A percentile compares a stretch with the other conserved stretches of the same genome.
These are phyloP conservation scores for Serendipita sp. DNA, from an alignment of 768 basidiomycete species.

Conservation along the genomic window DNA sequence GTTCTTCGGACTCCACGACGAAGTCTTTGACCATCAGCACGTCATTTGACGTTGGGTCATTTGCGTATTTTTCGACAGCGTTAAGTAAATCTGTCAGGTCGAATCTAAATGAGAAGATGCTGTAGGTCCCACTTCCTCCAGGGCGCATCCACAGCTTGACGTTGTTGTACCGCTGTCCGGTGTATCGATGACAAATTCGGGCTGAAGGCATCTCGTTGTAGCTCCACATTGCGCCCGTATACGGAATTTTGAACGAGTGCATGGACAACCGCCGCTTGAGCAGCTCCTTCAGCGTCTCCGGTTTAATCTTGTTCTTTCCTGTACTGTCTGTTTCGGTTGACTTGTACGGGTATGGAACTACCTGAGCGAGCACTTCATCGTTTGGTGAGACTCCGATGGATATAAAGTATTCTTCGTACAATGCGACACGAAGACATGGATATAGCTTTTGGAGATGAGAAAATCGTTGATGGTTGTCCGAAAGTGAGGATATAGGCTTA, in stretches of 20 bases:
- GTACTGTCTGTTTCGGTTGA: neutral
- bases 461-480: neutral
- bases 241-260: neutral
- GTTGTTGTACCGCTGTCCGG: neutral
- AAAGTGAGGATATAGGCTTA: neutral
- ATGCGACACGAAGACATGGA: neutral
- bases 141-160: neutral
- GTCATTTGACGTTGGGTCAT: neutral
- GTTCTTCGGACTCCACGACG: neutral
- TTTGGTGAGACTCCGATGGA: neutral
- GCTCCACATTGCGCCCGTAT: neutral
- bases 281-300: neutral
- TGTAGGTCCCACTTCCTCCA: neutral
- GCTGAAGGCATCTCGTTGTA: neutral
- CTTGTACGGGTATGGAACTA: neutral
- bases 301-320: neutral
- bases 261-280: neutral
- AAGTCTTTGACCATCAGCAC: neutral
- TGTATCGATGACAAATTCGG: neutral
- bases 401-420: slow-evolving; percentile 1
- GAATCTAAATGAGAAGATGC: neutral
- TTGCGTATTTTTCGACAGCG: neutral
- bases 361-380: neutral
- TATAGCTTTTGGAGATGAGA: neutral
- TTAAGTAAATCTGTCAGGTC: neutral